Percentiles rank a stretch among this genome's conserved stretches.
These are phyloP conservation scores for Eleusine indica DNA, from an alignment of 176 grass and related monocot species.

Conservation along the genomic window DNA sequence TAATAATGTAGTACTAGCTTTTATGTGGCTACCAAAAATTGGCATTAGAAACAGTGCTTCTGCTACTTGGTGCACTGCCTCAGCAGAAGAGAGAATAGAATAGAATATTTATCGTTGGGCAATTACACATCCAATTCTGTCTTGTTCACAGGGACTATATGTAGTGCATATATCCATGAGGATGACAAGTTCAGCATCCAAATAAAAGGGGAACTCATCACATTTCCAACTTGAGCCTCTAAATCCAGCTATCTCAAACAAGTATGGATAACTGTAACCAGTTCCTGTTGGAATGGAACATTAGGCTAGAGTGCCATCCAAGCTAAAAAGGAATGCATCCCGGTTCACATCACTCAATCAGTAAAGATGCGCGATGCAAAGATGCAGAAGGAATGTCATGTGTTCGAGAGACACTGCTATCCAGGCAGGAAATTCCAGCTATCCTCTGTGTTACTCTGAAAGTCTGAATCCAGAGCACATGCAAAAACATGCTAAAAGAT, in stretches of 20 bases:
- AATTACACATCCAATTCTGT: slow-evolving; percentile 28
- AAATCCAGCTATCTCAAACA: neutral
- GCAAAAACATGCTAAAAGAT: slow-evolving; percentile 14
- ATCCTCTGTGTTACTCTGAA: slow-evolving; percentile 33
- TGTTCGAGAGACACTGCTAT: slow-evolving; percentile 33
- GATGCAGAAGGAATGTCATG: slow-evolving; percentile 47
- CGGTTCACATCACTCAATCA: slow-evolving; percentile 44
- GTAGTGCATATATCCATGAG: slow-evolving; percentile 36
- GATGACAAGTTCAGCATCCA: slow-evolving; percentile 33
- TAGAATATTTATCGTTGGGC: slow-evolving; percentile 25
- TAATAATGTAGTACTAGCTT: neutral
- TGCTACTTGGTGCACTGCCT: slow-evolving; percentile 27
- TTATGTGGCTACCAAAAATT: slow-evolving; percentile 13
- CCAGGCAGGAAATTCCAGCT: slow-evolving; percentile 40
- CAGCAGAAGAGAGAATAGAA: neutral
- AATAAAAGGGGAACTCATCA: slow-evolving; percentile 16
- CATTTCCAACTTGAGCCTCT: slow-evolving; percentile 31
- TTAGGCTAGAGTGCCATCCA: neutral
- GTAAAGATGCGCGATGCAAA: slow-evolving; percentile 20
- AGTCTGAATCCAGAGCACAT: slow-evolving; percentile 9
- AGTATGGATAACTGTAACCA: slow-evolving; percentile 5
- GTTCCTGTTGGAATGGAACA: slow-evolving; percentile 16
- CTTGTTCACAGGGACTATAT: slow-evolving; percentile 28
- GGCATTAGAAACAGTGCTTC: slow-evolving; percentile 1
- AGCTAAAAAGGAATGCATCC: slow-evolving; percentile 25